Conservation (phyloP, 257 asterid species). For the Lycium ferocissimum region DNA sequence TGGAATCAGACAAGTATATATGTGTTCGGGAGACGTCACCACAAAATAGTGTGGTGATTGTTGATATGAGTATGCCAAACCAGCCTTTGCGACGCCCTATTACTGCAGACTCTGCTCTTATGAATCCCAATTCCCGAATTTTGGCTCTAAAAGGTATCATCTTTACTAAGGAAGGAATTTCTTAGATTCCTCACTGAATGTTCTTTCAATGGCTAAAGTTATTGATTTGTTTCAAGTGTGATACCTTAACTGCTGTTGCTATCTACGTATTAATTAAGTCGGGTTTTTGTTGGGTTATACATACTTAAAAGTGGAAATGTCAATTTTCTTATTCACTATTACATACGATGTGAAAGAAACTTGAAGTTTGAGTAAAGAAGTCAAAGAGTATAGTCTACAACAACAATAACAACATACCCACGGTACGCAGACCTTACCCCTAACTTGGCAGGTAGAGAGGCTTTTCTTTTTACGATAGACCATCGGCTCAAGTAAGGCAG, state of each 20-base stretch:
- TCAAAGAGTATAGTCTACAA: not conserved
- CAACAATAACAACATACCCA: no score
- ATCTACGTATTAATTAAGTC: not conserved
- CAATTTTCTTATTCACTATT: not conserved
- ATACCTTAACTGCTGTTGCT: conserved; percentile 2
- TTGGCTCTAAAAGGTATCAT: conserved; percentile 87
- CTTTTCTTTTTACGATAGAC: no score
- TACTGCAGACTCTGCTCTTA: conserved; percentile 98
- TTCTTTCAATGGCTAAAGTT: not conserved
- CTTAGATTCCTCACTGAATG: not conserved
- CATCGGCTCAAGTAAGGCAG: no score
- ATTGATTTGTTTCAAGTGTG: not conserved
- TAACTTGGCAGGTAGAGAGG: no score
- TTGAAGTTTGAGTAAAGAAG: conserved; percentile 1
- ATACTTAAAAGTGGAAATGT: not conserved
- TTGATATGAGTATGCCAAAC: conserved; percentile 95
- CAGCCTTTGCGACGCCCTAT: conserved; percentile 99
- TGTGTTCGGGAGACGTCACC: conserved; percentile 99
- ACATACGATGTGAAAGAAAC: not conserved
- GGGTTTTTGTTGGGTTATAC: not conserved
- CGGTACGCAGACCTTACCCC: no score
- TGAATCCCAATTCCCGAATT: conserved; percentile 90
- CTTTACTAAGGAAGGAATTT: conserved; percentile 20
- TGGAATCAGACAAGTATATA: conserved; percentile 98
- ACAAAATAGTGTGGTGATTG: conserved; percentile 89